Evolutionary conservation across 495 filamentous ascomycete genomes (phyloP), one percentile per base, ranked within the genome.

Genomic region (Haplographium delicatum): DNA sequence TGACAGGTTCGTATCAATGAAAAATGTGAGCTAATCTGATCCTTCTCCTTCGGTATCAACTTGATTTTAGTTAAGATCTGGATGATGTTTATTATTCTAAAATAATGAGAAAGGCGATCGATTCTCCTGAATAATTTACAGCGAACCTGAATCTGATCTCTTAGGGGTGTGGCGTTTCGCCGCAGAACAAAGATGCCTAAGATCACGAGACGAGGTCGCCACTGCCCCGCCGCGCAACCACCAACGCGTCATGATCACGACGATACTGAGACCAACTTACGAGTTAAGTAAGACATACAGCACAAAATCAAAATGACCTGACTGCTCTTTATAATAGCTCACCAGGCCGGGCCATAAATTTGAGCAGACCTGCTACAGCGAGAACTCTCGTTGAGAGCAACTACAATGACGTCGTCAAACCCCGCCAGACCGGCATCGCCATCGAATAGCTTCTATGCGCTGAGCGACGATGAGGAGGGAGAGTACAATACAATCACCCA

Each of bases 401-500:
- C 48, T 38, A 59, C 55, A 51, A 51, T 51, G 43, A 51, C 56
- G 34, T 48, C 47, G n/a, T 18, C 50, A 0, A 31, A 26, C 34
- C 55, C 55, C 44, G 44, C 50, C 31, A 41, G 59, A 53, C 15
- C 53, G 7, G 22, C 66, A 9, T 96, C 93, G 19, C 90, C 94
- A 5, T 75, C 88, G 1, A 90, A 86, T 13, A 95, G 89, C 54
- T 95, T 90, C 74, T 97, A 96, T 77, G 93, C 91, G 60, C 75
- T 96, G 72, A 96, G 90, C 66, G 93, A 98, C 68, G 89, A 95
- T 54, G 89, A 95, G 39, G 94, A 98, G 67, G 84, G 82, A 56
- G 93, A 90, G 56, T 98, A 98, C 69, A 88, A 91, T 63, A 97
- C 91, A 19, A 93, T 98, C 66, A 88, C 89, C 8, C 89, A 94